phyloP scores from a whole-genome alignment of 116 monocot genomes.

The Papilionanthe hybrid region DNA sequence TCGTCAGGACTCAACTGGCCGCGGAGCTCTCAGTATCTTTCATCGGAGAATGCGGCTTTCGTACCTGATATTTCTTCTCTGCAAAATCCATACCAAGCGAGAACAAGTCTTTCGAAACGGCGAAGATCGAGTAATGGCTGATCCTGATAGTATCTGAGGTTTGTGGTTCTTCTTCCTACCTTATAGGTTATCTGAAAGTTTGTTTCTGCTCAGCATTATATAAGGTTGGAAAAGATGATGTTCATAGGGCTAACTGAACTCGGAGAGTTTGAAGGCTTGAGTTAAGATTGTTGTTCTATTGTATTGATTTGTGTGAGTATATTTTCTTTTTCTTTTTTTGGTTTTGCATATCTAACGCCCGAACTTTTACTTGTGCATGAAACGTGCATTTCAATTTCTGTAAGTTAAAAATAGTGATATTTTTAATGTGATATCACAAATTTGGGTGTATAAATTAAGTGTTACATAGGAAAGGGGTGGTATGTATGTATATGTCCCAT shows the following conservation, averaged over 20 bases:
- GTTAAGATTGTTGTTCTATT: neutral
- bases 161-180: no score
- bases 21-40: constrained; percentile 17
- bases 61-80: constrained; percentile 50
- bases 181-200: no score
- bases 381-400: no score
- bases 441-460: no score
- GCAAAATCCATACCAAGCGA: neutral
- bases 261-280: neutral
- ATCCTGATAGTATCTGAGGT: neutral
- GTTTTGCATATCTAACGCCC: no score
- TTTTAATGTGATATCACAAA: no score
- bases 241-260: neutral
- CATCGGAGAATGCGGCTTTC: constrained; percentile 30
- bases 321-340: neutral
- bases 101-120: constrained; percentile 16
- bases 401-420: no score
- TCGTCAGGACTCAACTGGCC: constrained; percentile 77
- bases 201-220: neutral
- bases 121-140: constrained; percentile 5
- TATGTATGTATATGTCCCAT: no score
- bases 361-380: no score
- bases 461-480: no score
- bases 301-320: neutral
- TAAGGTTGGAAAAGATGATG: neutral